These are phyloP conservation scores for Penicillium tannophilum DNA, from an alignment of 495 filamentous ascomycete genomes.

Conservation along the genomic window DNA sequence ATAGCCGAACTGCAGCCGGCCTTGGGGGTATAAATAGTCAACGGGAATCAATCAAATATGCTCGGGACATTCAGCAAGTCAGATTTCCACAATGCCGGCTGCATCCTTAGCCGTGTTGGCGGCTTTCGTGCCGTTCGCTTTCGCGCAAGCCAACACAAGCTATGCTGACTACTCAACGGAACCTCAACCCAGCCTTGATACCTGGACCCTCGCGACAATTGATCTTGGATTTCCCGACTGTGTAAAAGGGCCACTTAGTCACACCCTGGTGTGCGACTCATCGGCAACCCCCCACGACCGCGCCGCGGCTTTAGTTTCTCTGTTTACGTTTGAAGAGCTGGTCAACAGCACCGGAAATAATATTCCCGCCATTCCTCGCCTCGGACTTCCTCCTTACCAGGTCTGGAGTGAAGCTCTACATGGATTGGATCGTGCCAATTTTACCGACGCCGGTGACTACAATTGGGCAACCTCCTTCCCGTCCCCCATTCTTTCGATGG, in stretches of 20 bases:
- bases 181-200: slow-evolving; percentile 34
- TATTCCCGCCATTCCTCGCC: slow-evolving; percentile 55
- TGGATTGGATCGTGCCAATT: slow-evolving; percentile 58
- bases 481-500: slow-evolving; percentile 59
- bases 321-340: slow-evolving; percentile 55
- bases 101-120: slow-evolving; percentile 26
- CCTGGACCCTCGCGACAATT: slow-evolving; percentile 26
- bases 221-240: slow-evolving; percentile 39
- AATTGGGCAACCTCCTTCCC: slow-evolving; percentile 65
- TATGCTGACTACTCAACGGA: slow-evolving; percentile 36
- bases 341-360: slow-evolving; percentile 59
- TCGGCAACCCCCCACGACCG: slow-evolving; percentile 48
- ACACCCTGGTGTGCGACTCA: slow-evolving; percentile 49
- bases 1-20: slow-evolving; percentile 13
- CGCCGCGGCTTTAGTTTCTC: slow-evolving; percentile 45
- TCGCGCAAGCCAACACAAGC: slow-evolving; percentile 34
- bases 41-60: not conserved
- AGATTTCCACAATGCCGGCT: slow-evolving; percentile 16
- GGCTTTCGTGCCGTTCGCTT: slow-evolving; percentile 29
- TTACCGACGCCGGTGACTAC: slow-evolving; percentile 50
- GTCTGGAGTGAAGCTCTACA: slow-evolving; percentile 56
- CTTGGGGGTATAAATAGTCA: slow-evolving; percentile 14
- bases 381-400: slow-evolving; percentile 59
- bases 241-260: slow-evolving; percentile 32
- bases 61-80: not conserved